Base-by-base conservation (phyloP, 148 eudicot species). In the Rhododendron vialii region DNA sequence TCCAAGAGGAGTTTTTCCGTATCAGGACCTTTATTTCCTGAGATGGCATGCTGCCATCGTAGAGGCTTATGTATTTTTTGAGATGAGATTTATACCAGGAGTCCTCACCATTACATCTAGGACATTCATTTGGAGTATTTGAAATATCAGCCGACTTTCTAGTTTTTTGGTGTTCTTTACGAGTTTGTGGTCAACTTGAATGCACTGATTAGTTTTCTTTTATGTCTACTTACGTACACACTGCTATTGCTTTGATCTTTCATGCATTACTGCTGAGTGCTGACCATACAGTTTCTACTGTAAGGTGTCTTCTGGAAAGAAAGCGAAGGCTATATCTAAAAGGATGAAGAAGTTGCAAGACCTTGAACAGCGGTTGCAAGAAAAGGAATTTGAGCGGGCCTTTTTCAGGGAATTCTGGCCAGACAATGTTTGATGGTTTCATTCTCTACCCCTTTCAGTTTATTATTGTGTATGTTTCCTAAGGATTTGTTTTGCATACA, bases 341-440 rank as follows among this genome's bases (percentile, higher is more conserved):
- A 92, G 91, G 91, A 83, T 90, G 92, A 91, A 85, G 91, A 96
- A 95, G 83, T 88, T 92, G 88, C 92, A 79, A 57, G 93, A 90
- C 61, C 61, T 86, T 80, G 99, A 96, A 82, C 90, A 92, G 91
- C 88, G 81, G 1, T n/a, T 88, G 90, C 94, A 92, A 88, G 99
- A 96, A 87, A 95, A 92, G 89, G 98, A 96, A 84, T 90, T 91
- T 55, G 97, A 92, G 86, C 93, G 88, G 61, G 92, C 96, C n/a
- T 95, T 95, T 88, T 95, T 93, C 89, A 92, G 98, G 88, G 95
- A 91, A 85, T 96, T 96, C 87, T 96, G 98, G 98, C 98, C 99
- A 8, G 99, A 96, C 22, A 96, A 96, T 86, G 97, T 96, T 84
- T 95, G 93, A 93, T 83, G 18, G 38, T 53, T 84, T 69, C 53